Percentiles rank a stretch among this genome's conserved stretches.
Conservation (phyloP, 169 alveolate species). For the Eimeria praecox region DNA sequence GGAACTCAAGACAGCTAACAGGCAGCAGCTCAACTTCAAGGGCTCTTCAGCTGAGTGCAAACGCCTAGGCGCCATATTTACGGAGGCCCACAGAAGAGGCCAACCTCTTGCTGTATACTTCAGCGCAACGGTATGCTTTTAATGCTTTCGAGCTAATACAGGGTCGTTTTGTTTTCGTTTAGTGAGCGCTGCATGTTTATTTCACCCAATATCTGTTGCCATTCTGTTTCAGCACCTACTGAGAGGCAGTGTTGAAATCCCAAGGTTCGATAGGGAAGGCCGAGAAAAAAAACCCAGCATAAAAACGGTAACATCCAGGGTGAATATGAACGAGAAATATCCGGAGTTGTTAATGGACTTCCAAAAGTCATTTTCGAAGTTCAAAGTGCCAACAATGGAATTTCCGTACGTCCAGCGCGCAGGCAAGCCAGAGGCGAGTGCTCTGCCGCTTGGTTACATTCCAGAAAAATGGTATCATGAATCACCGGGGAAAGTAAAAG, state of each 20-base stretch:
- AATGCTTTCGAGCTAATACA: background rate
- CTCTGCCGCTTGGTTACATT: constrained; percentile 37
- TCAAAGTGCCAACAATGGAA: constrained; percentile 65
- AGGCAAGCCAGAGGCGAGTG: constrained; percentile 48
- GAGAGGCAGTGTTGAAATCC: constrained; percentile 33
- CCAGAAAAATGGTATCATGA: constrained; percentile 50
- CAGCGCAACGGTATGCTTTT: constrained; percentile 47
- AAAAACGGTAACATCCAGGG: constrained; percentile 51
- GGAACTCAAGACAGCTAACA: constrained; percentile 64
- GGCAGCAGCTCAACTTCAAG: constrained; percentile 67
- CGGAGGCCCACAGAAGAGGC: constrained; percentile 47
- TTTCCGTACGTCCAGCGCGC: constrained; percentile 66
- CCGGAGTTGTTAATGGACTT: constrained; percentile 21
- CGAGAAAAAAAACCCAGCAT: constrained; percentile 34
- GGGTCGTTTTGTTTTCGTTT: background rate
- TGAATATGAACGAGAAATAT: background rate
- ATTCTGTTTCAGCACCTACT: constrained; percentile 19
- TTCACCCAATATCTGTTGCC: background rate
- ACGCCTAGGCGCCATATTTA: constrained; percentile 58
- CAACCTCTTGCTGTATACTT: constrained; percentile 33
- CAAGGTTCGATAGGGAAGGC: constrained; percentile 21
- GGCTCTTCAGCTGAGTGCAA: constrained; percentile 68
- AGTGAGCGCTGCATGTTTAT: background rate
- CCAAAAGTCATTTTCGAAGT: constrained; percentile 54
- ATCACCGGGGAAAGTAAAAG: constrained; percentile 13